Base-by-base conservation (phyloP, 2,329 filamentous ascomycete genomes). In the Hymenoscyphus fructigenus region DNA sequence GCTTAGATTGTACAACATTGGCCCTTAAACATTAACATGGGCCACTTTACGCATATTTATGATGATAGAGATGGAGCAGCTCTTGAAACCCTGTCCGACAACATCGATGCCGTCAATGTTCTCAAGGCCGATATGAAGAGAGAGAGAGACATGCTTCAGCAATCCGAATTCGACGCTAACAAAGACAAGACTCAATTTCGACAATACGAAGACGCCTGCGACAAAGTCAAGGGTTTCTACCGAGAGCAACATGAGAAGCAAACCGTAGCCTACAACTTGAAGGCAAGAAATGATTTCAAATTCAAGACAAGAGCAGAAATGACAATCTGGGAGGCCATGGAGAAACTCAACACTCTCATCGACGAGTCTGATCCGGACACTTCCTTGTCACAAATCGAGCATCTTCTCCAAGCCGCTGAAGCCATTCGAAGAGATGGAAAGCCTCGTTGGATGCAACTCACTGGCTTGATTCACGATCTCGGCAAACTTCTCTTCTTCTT, bases 311-410 rank as follows among this genome's bases (percentile, higher is more conserved):
- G 90, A 20, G 74, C 73, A 50, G 84, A 90, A 77, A 92, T 96
- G 91, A 90, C 88, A 67, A 84, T 96, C 76, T 96, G 92, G 93
- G 83, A 96, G 77, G 93, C 93, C 23, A 95, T 96, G 80, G 91
- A 96, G 84, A 93, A 92, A 79, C 88, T 96, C 74, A 92, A 96
- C 84, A 92, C 90, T 0, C 85, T 96, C 61, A 91, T 96, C 77
- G 93, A 97, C 79, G 91, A 96, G 79, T 93, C 89, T 23, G 93
- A 97, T 80, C 93, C 93, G 1, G 92, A 97, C 80, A 96, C 93
- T 57, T 87, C 86, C 58, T 88, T 97, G 68, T 90, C 88, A 32
- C 93, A 96, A 81, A 96, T 96, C 75, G 90, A 96, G 79, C 93
- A 96, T 78, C 84, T 96, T 34, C 85, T 96, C 17, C 93, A 97